A percentile compares a stretch with the other conserved stretches of the same genome.
Conservation (phyloP, 345 rosid genomes). For the Ricinus communis region DNA sequence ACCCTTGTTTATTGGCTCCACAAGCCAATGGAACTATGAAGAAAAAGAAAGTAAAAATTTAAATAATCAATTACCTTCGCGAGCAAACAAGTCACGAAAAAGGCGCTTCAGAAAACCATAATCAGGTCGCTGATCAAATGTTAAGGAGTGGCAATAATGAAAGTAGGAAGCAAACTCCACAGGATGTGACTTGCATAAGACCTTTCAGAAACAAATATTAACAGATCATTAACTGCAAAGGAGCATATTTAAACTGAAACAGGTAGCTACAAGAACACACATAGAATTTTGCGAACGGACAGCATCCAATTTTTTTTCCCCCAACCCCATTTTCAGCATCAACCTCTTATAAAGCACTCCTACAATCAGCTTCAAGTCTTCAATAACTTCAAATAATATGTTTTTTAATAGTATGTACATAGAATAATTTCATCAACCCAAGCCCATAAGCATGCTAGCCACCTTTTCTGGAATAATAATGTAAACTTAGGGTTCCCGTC, state of each 20-base stretch:
- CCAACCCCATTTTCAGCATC: too few relatives aligned
- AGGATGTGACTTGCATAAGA: slow-evolving; percentile 70
- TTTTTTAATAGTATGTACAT: neutral
- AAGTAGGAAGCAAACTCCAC: slow-evolving; percentile 90
- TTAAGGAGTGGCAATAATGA: slow-evolving; percentile 79
- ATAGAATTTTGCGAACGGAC: neutral
- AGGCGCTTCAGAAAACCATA: slow-evolving; percentile 78
- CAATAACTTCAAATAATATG: neutral
- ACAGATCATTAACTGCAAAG: neutral
- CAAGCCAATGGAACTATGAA: neutral
- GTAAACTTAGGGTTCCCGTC: neutral
- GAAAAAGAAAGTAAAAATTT: neutral
- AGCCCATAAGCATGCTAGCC: neutral
- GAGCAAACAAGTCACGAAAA: slow-evolving; percentile 71
- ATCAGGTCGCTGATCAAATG: slow-evolving; percentile 82
- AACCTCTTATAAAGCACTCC: neutral
- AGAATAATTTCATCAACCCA: neutral
- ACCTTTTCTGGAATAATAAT: neutral
- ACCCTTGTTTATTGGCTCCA: neutral
- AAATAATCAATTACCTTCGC: slow-evolving; percentile 51
- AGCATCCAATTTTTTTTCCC: neutral
- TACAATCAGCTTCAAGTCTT: neutral
- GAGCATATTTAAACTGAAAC: neutral
- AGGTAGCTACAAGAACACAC: neutral
- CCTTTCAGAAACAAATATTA: slow-evolving; percentile 34